Evolutionary conservation across 2,329 filamentous ascomycete genomes (phyloP).

Genomic region (Tothia fuscella): DNA sequence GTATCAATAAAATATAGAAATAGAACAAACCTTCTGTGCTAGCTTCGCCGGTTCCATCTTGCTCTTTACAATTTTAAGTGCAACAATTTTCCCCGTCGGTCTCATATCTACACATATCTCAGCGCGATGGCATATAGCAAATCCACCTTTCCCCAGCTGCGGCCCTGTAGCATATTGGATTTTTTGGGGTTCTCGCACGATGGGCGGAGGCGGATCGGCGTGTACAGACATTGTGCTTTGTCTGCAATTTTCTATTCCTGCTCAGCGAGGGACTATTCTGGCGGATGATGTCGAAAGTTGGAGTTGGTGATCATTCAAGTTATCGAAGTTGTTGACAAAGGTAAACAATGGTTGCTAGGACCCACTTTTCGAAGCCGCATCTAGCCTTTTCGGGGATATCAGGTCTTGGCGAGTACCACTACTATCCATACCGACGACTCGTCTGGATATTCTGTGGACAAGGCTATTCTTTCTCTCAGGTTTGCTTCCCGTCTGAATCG

Average conservation of each 20-base stretch:
- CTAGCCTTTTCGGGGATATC: too few relatives aligned
- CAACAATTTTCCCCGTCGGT: slow-evolving; percentile 54
- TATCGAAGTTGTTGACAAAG: slow-evolving; percentile 3
- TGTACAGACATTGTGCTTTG: slow-evolving; percentile 7
- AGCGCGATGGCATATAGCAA: slow-evolving; percentile 69
- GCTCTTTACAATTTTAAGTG: slow-evolving; percentile 73
- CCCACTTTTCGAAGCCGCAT: too few relatives aligned
- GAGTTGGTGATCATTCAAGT: neutral
- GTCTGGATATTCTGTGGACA: too few relatives aligned
- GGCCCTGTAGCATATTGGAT: slow-evolving; percentile 63
- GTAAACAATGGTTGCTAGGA: slow-evolving; percentile 4
- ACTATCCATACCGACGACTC: too few relatives aligned
- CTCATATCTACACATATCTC: slow-evolving; percentile 44
- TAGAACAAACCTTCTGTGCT: slow-evolving; percentile 58
- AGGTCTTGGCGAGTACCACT: too few relatives aligned
- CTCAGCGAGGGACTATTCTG: slow-evolving; percentile 2
- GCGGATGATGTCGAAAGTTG: slow-evolving; percentile 1
- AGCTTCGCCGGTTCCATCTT: slow-evolving; percentile 70
- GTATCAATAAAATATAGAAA: slow-evolving; percentile 10
- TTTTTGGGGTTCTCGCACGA: slow-evolving; percentile 56
- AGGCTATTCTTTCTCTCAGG: too few relatives aligned
- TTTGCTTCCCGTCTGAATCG: too few relatives aligned
- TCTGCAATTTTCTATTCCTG: too few relatives aligned
- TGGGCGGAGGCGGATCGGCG: slow-evolving; percentile 38
- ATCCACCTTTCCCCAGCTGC: slow-evolving; percentile 68